Percentiles rank a stretch among this genome's conserved stretches.
Evolutionary conservation across 345 rosid genomes (phyloP).

Genomic region (Eucalyptus sp.): DNA sequence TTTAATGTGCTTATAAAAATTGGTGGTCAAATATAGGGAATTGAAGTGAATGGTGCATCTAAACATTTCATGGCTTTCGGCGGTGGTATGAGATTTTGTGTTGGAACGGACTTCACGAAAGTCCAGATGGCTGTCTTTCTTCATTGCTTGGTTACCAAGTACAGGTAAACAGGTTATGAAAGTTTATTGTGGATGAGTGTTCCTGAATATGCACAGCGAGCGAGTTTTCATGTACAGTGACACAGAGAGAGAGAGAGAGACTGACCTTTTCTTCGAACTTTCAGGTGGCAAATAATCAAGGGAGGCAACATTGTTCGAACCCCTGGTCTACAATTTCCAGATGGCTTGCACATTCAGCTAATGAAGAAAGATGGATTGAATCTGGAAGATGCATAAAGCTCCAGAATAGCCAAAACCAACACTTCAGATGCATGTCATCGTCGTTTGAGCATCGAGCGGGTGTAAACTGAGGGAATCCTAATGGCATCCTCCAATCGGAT

Average conservation of each 20-base stretch:
- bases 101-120: slow-evolving; percentile 86
- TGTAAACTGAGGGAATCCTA: neutral
- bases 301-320: slow-evolving; percentile 70
- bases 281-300: slow-evolving; percentile 58
- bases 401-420: neutral
- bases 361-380: slow-evolving; percentile 14
- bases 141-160: slow-evolving; percentile 74
- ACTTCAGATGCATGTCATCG: neutral
- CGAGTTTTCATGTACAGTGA: neutral
- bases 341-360: slow-evolving; percentile 57
- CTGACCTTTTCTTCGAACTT: neutral
- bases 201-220: neutral
- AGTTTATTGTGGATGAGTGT: neutral
- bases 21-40: slow-evolving; percentile 27
- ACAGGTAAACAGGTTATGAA: slow-evolving; percentile 33
- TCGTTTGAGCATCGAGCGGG: neutral
- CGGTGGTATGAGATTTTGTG: slow-evolving; percentile 96
- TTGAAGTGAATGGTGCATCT: slow-evolving; percentile 41
- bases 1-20: neutral
- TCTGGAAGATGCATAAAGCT: neutral
- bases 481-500: neutral
- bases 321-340: slow-evolving; percentile 83
- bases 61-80: slow-evolving; percentile 93
- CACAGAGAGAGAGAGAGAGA: neutral
- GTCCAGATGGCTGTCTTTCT: slow-evolving; percentile 79